A percentile compares a stretch with the other conserved stretches of the same genome.
Conservation (phyloP, 345 rosid species). For the Brassica cretica region DNA sequence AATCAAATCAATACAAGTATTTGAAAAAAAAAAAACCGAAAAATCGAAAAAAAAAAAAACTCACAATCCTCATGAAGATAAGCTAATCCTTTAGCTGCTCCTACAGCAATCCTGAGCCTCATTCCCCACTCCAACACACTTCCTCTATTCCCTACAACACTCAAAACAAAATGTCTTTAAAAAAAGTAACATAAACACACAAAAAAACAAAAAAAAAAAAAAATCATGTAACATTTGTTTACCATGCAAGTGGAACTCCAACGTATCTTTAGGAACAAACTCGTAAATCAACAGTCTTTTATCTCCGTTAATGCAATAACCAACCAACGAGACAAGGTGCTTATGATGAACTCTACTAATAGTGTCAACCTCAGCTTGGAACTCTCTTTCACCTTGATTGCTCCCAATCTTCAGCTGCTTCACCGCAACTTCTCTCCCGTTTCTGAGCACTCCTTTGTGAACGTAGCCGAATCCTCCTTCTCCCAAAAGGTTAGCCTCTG, state of each 20-base stretch:
- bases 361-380: constrained; percentile 85
- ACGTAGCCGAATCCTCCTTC: constrained; percentile 91
- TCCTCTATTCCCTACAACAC: constrained; percentile 50
- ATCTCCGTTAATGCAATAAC: constrained; percentile 59
- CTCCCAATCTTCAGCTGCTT: constrained; percentile 76
- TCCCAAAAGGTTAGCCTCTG: constrained; percentile 61
- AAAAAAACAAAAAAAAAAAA: neutral
- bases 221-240: neutral
- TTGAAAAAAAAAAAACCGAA: neutral
- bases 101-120: constrained; percentile 79
- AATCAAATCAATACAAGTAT: neutral
- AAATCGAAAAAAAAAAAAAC: constrained; percentile 13
- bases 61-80: constrained; percentile 96
- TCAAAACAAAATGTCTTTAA: constrained; percentile 12
- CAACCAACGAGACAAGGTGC: constrained; percentile 79
- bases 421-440: constrained; percentile 75
- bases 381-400: constrained; percentile 75
- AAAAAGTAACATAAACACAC: neutral
- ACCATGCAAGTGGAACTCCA: constrained; percentile 78
- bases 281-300: constrained; percentile 66
- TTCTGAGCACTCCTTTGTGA: constrained; percentile 66
- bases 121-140: constrained; percentile 64
- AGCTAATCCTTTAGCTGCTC: constrained; percentile 88
- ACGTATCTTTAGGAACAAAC: constrained; percentile 67
- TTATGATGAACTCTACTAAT: constrained; percentile 92